phyloP scores from a whole-genome alignment of 108 stramenopile genomes.

The Conticribra guillardii region DNA sequence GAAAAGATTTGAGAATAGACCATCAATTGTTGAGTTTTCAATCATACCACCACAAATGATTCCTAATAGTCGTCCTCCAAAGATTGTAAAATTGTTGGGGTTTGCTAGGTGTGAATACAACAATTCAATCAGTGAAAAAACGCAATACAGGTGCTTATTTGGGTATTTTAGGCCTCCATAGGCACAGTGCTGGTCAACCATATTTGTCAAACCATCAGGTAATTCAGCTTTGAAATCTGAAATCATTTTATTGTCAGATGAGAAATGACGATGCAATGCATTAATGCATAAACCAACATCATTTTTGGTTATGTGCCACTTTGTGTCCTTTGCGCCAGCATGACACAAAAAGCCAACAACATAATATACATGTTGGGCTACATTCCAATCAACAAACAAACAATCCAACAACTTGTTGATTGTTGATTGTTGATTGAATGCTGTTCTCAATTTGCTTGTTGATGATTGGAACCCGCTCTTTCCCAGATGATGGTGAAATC shows the following conservation, averaged over 20 bases:
- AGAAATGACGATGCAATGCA: too few relatives aligned
- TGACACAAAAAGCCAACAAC: too few relatives aligned
- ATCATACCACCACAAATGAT: slow-evolving; percentile 8
- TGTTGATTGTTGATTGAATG: too few relatives aligned
- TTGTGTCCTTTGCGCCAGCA: too few relatives aligned
- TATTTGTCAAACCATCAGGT: slow-evolving; percentile 8
- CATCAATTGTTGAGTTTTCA: not conserved
- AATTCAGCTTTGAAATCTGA: not conserved
- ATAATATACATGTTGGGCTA: too few relatives aligned
- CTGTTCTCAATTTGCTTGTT: too few relatives aligned
- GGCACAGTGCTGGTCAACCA: slow-evolving; percentile 6
- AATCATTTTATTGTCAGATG: not conserved
- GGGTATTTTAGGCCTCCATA: slow-evolving; percentile 11
- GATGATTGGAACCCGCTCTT: too few relatives aligned
- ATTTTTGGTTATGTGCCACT: too few relatives aligned
- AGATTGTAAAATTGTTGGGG: not conserved
- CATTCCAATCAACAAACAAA: too few relatives aligned
- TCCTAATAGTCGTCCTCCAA: slow-evolving; percentile 5
- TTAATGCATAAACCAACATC: too few relatives aligned
- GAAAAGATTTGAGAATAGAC: slow-evolving; percentile 7
- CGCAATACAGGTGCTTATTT: not conserved
- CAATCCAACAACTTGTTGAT: too few relatives aligned
- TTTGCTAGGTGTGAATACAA: slow-evolving; percentile 1
- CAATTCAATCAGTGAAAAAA: slow-evolving; percentile 9
- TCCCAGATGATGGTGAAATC: too few relatives aligned